Base-by-base conservation (phyloP, 2,329 filamentous ascomycete species). In the Hypoxylon sp. region DNA sequence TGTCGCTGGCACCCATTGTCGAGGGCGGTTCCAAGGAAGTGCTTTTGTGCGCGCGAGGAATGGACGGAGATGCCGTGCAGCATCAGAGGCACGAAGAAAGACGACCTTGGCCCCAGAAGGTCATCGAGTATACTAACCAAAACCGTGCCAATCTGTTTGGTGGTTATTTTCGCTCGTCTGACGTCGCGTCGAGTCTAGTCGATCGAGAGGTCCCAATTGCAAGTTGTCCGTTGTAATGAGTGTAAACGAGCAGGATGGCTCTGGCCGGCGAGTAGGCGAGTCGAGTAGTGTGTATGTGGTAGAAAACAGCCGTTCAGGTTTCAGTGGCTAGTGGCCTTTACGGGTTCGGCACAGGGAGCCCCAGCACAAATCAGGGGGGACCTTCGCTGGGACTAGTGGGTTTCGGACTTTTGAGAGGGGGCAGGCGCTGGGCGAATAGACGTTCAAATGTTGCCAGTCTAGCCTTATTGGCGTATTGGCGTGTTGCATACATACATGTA, bases 1-100 rank as follows among this genome's bases (percentile, higher is more conserved):
- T 73, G 67, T 72, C 64, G 57, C 77, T 74, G 54, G 77, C 76
- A 74, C 81, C 81, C 84, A 86, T 86, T 74, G 72, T 77, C 64
- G 73, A 64, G 53, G 71, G 35, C 54, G 55, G 40, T 63, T 61
- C 48, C 56, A 68, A 68, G 70, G 58, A 53, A 68, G 65, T 33
- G 57, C 35, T 63, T 65, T 55, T 68, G 69, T 63, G 46, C 42
- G 63, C 68, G 68, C 63, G 51, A 66, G 60, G 63, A 72, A 66
- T 65, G 64, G 70, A 68, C 68, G 67, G 56, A 59, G 69, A 71
- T 61, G 73, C 73, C 66, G 71, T 69, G 74, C 73, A 75, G 73
- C 75, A 76, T 75, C 73, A 74, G 73, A 65, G 69, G 70, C 71
- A 72, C 71, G 71, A 68, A 53, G 53, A 70, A 64, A 65, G 70